Evolutionary conservation across 768 basidiomycete species (phyloP).

Genomic region (Leucogyrophana mollusca): DNA sequence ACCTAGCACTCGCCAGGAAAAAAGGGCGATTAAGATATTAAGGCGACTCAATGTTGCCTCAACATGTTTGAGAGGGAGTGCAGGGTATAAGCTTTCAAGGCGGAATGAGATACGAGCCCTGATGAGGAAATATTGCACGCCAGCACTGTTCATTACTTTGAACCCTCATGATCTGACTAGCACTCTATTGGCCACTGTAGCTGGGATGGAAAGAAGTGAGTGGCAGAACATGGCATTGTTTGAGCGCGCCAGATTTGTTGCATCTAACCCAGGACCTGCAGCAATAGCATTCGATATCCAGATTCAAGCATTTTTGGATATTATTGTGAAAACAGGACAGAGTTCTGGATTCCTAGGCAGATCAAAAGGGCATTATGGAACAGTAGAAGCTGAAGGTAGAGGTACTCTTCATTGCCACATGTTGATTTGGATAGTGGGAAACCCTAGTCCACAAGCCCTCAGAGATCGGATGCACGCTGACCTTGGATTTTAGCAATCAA

Average conservation of each 20-base stretch:
- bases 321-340: background rate
- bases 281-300: background rate
- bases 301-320: background rate
- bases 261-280: background rate
- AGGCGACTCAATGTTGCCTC: conserved; percentile 7
- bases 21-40: background rate
- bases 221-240: conserved; percentile 2
- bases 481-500: conserved; percentile 17
- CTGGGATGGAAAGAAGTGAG: background rate
- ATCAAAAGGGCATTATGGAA: conserved; percentile 18
- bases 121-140: conserved; percentile 11
- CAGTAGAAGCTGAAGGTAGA: conserved; percentile 24
- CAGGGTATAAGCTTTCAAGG: conserved; percentile 14
- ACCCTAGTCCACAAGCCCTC: conserved; percentile 19
- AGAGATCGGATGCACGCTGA: conserved; percentile 15
- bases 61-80: conserved; percentile 14
- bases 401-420: conserved; percentile 32
- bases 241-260: background rate
- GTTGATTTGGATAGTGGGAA: conserved; percentile 26
- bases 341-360: conserved; percentile 13
- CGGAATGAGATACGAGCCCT: conserved; percentile 18
- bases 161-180: conserved; percentile 19
- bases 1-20: background rate
- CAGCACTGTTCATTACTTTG: conserved; percentile 20
- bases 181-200: conserved; percentile 8